phyloP scores from a whole-genome alignment of 345 rosid genomes.

The Bretschneidera sinensis region DNA sequence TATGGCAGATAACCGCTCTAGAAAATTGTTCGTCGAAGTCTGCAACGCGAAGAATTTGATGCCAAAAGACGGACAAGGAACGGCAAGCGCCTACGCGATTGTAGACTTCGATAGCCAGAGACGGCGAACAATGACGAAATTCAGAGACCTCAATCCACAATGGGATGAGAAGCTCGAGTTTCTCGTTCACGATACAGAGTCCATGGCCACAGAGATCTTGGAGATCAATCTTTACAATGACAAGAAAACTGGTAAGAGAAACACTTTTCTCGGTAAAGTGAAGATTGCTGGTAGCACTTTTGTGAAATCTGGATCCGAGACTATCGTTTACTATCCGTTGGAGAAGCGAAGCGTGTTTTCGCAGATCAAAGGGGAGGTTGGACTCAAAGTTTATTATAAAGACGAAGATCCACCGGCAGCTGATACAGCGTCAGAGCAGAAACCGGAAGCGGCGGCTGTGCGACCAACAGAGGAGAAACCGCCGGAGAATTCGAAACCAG shows the following conservation, averaged over 20 bases:
- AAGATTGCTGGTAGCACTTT: constrained; percentile 60
- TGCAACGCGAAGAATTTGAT: constrained; percentile 74
- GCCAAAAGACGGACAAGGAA: constrained; percentile 96
- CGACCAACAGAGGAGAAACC: constrained; percentile 29
- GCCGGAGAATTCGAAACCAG: constrained; percentile 19
- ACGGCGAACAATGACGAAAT: constrained; percentile 72
- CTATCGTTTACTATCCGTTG: constrained; percentile 67
- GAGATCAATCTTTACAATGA: constrained; percentile 84
- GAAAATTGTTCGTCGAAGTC: constrained; percentile 75
- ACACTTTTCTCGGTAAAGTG: constrained; percentile 71
- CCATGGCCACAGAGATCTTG: constrained; percentile 55
- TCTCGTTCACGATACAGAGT: constrained; percentile 50
- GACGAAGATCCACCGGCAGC: constrained; percentile 54
- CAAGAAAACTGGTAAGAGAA: constrained; percentile 62
- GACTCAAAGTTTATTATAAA: constrained; percentile 58
- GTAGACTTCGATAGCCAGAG: constrained; percentile 85
- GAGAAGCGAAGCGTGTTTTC: constrained; percentile 91
- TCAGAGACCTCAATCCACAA: constrained; percentile 75
- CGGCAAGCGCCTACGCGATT: constrained; percentile 79
- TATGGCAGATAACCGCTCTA: constrained; percentile 53
- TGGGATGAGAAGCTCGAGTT: constrained; percentile 93
- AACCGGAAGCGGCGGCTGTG: constrained; percentile 24
- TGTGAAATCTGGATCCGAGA: constrained; percentile 54
- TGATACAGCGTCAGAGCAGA: constrained; percentile 19
- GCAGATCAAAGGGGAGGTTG: constrained; percentile 80